Evolutionary conservation across 192 early-diverging fungal genomes (phyloP).

Genomic region (Rhizoclosmatium sp.): DNA sequence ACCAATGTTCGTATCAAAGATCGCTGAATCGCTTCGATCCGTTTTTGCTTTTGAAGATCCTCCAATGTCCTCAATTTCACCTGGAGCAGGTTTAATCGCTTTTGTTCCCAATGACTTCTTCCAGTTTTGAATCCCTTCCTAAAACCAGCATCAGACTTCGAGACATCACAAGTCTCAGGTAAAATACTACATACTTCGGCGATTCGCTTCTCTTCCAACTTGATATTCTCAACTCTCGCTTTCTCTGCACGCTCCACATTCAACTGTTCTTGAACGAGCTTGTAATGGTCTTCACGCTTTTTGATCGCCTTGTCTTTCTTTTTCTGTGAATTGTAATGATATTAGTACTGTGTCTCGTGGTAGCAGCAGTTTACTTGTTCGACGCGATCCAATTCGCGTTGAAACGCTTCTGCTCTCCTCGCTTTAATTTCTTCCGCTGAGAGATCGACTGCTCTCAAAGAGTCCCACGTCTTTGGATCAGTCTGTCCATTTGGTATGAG

Average conservation of each 20-base stretch:
- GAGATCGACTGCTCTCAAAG: slow-evolving; percentile 7
- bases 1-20: slow-evolving; percentile 42
- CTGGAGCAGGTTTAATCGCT: background rate
- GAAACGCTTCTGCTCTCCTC: slow-evolving; percentile 40
- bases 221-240: slow-evolving; percentile 42
- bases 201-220: slow-evolving; percentile 46
- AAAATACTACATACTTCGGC: slow-evolving; percentile 38
- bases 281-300: slow-evolving; percentile 49
- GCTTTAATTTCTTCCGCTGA: slow-evolving; percentile 15
- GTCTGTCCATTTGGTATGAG: background rate
- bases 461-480: slow-evolving; percentile 32
- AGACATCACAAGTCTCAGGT: background rate
- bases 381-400: slow-evolving; percentile 30
- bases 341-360: background rate
- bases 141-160: background rate
- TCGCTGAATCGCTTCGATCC: slow-evolving; percentile 31
- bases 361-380: slow-evolving; percentile 34
- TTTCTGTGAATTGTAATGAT: slow-evolving; percentile 7
- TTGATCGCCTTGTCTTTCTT: slow-evolving; percentile 41
- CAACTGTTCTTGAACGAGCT: slow-evolving; percentile 57
- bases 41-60: background rate
- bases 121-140: slow-evolving; percentile 35
- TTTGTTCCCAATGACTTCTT: background rate
- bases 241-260: slow-evolving; percentile 56
- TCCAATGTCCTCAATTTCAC: background rate